Evolutionary conservation across 306 rosid species (phyloP), one percentile per base, ranked within the genome.

Genomic region (Medicago ruthenica): DNA sequence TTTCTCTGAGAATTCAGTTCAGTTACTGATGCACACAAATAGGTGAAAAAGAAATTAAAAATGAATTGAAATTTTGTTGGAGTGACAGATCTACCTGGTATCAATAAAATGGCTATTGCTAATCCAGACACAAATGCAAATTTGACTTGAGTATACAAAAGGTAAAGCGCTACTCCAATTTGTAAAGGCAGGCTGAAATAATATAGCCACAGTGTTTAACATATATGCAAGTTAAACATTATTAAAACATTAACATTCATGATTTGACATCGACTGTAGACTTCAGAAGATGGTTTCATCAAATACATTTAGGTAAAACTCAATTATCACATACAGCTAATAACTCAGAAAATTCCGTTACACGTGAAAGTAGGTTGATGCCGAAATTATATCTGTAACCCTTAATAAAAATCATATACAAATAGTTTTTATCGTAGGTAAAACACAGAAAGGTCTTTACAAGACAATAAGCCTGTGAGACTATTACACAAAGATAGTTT

Each of bases 121-220:
- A 90, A 68, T 57, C 98, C 98, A 78, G 97, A 86, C 73, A 94
- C 83, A 85, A 94, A 94, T 11, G 98, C 97, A 74, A 92, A 92
- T 80, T 90, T 90, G 87, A 94, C 98, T 89, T 94, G 97, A 53
- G 85, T 86, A 66, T 92, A 94, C 80, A 94, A 74, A 83, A 94
- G 97, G 81, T 78, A 94, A 82, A 94, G 81, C 53, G 98, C 98
- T 73, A 92, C 81, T 76, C 93, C 96, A 77, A 94, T 94, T 92
- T 94, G 98, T 58, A 94, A 89, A 79, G 98, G 98, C 87, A 94
- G 80, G 88, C 98, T 94, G 96, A 85, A 87, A 90, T 76, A 81
- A 80, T 15, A 40, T 77, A 74, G 75, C 36, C 44, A 31, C 48
- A 54, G 17, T 70, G 48, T 48, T 81, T 76, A 59, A 76, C 68